Evolutionary conservation across 805 yeast genomes (phyloP).

Genomic region (Metschnikowia noctiluminum): DNA sequence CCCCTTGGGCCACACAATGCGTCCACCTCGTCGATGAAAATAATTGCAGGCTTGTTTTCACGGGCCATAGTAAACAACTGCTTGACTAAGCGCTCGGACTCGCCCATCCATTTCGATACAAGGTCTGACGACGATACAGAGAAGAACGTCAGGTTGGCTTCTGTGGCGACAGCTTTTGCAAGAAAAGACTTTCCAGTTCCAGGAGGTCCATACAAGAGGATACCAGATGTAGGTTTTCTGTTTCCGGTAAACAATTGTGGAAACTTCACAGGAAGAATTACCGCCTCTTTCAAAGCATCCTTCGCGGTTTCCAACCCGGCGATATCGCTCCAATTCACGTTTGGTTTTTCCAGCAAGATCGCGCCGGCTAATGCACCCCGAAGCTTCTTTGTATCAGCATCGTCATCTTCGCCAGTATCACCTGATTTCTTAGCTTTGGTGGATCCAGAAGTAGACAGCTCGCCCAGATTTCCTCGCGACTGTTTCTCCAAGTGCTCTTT

Average conservation of each 20-base stretch:
- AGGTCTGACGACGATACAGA: slow-evolving; percentile 94
- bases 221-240: slow-evolving; percentile 89
- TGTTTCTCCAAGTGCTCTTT: slow-evolving; percentile 79
- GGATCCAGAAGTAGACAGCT: slow-evolving; percentile 53
- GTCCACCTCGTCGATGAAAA: slow-evolving; percentile 96
- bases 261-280: slow-evolving; percentile 90
- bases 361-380: slow-evolving; percentile 92
- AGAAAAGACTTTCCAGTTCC: slow-evolving; percentile 97
- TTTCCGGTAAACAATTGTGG: slow-evolving; percentile 95
- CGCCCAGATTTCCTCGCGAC: slow-evolving; percentile 45
- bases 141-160: slow-evolving; percentile 94
- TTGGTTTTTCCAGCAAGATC: slow-evolving; percentile 85
- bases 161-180: slow-evolving; percentile 98
- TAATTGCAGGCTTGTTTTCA: slow-evolving; percentile 92
- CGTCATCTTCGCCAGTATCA: slow-evolving; percentile 58
- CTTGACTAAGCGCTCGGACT: slow-evolving; percentile 91
- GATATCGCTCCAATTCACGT: slow-evolving; percentile 90
- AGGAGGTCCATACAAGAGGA: slow-evolving; percentile 67
- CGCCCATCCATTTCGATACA: slow-evolving; percentile 99
- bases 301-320: slow-evolving; percentile 96
- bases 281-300: slow-evolving; percentile 96
- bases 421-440: slow-evolving; percentile 51
- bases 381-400: slow-evolving; percentile 81
- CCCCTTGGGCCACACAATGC: slow-evolving; percentile 98
- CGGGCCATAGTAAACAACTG: slow-evolving; percentile 95